Percentiles rank a stretch among this genome's conserved stretches.
These are phyloP conservation scores for Gossypium longicalyx DNA, from an alignment of 345 rosid species.

Conservation along the genomic window DNA sequence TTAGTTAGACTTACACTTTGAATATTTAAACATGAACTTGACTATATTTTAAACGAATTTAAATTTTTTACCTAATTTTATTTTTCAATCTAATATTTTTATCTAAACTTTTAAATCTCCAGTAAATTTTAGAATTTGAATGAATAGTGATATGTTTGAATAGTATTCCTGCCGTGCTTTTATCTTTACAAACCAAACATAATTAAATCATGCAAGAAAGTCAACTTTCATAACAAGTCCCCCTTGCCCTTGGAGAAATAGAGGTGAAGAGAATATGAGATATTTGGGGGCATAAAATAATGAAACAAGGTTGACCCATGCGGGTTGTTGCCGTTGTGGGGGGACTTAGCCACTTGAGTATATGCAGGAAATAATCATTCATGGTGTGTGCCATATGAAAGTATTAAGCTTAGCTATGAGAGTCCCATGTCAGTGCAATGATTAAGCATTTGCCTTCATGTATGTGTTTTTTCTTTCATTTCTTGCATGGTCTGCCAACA, in stretches of 20 bases:
- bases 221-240: not conserved
- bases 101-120: too few species aligned
- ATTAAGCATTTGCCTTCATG: not conserved
- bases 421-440: conserved; percentile 22
- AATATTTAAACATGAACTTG: too few species aligned
- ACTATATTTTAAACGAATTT: too few species aligned
- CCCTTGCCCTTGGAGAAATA: not conserved
- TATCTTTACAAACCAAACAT: too few species aligned
- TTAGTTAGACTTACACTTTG: too few species aligned
- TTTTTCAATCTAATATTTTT: too few species aligned
- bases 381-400: conserved; percentile 10
- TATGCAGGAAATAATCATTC: conserved; percentile 3
- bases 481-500: conserved; percentile 6
- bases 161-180: too few species aligned
- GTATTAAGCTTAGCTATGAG: not conserved
- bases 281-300: not conserved
- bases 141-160: too few species aligned
- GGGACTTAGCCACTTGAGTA: not conserved
- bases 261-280: not conserved
- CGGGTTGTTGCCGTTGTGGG: not conserved
- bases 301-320: too few species aligned
- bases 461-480: not conserved
- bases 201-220: not conserved
- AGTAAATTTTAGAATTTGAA: too few species aligned
- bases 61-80: too few species aligned